Evolutionary conservation across 2,329 filamentous ascomycete species (phyloP), one percentile per base, ranked within the genome.

Genomic region (Ophioceras dolichostomum): DNA sequence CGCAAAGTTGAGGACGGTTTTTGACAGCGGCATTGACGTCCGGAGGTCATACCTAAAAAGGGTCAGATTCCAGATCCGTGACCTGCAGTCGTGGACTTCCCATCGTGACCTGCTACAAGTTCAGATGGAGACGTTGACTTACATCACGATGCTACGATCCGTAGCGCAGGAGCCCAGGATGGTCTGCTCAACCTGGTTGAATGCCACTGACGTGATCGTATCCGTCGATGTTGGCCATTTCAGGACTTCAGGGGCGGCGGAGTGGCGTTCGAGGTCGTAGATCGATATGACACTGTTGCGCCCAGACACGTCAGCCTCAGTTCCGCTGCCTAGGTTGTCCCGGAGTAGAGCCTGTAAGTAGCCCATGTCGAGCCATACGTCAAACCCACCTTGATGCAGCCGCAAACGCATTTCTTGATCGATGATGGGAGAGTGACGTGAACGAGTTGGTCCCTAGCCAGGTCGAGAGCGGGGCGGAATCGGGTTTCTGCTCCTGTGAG

Each of bases 151-250:
- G 20, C 82, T 84, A 44, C 89, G 76, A 55, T 98, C 91, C 9
- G 79, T 83, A 26, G 83, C 86, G 43, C 82, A 81, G 0, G 86
- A 91, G 7, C 79, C 91, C 21, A 98, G 66, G 31, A 98, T 76
- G 0, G 85, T 93, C 0, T 89, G 94, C 64, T 98, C 91, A 27
- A 84, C 83, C 54, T 93, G 82, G 62, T 96, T 98, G 65, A 96
- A 94, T 30, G 83, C 73, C 40, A 95, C 73, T 10, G 82, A 73
- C 31, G 77, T 94, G 59, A 96, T 91, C 4, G 91, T 96, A 58
- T 94, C 91, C 41, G 84, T 79, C 9, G 80, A 76, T 5, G 83
- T 91, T 4, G 89, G 89, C 86, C 88, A 95, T 43, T 76, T 72
- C 12, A 95, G 69, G 18, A 83, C 80, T 57, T 94, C 85, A 5